Evolutionary conservation across 306 rosid species (phyloP).

Genomic region (Erythrophleum fordii): DNA sequence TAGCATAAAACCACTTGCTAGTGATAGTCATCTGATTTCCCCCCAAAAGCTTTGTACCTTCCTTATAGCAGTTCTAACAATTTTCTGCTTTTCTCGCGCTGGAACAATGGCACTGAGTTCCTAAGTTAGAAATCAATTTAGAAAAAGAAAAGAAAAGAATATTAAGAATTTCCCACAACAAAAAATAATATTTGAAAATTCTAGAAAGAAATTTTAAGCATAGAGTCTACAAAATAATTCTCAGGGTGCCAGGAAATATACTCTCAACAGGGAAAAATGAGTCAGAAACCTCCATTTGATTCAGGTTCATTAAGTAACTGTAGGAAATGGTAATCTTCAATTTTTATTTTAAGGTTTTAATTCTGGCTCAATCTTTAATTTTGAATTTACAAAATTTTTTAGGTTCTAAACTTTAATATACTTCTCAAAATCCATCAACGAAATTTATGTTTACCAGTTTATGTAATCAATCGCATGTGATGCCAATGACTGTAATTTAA

Average conservation of each 20-base stretch:
- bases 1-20: constrained; percentile 26
- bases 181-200: background rate
- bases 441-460: background rate
- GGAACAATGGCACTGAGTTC: constrained; percentile 99
- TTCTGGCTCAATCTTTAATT: background rate
- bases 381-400: background rate
- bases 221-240: constrained; percentile 20
- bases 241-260: background rate
- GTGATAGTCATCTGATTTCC: constrained; percentile 35
- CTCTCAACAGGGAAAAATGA: constrained; percentile 11
- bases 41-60: constrained; percentile 60
- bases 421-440: no score
- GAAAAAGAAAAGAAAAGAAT: constrained; percentile 17
- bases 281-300: background rate
- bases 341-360: constrained; percentile 10
- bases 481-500: background rate
- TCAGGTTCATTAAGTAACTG: background rate
- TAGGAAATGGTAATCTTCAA: background rate
- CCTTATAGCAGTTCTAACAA: constrained; percentile 93
- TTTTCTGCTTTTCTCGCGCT: constrained; percentile 90
- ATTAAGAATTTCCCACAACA: constrained; percentile 25
- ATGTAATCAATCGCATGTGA: background rate
- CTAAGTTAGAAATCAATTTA: constrained; percentile 49
- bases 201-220: background rate
- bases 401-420: background rate